Conservation (phyloP, 768 basidiomycete genomes). For the Panus rudis region DNA sequence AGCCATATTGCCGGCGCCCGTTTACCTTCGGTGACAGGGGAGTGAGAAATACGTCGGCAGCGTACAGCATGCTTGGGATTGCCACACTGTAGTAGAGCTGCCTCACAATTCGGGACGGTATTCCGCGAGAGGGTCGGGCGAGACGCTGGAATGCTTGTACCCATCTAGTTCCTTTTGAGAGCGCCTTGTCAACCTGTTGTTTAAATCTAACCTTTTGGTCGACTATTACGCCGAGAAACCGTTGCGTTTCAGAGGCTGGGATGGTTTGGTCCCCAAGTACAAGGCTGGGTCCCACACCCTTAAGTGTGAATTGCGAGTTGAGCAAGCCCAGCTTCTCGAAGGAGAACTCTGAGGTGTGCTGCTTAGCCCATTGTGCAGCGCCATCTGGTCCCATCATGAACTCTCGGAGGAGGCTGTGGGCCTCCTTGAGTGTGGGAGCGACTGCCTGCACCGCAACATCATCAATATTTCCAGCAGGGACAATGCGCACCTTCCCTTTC, state of each 20-base stretch:
- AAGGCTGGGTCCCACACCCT: slow-evolving; percentile 5
- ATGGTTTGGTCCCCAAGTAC: slow-evolving; percentile 13
- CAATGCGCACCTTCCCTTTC: slow-evolving; percentile 10
- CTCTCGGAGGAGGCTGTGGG: slow-evolving; percentile 1
- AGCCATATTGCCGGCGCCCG: background rate
- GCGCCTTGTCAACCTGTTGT: slow-evolving; percentile 10
- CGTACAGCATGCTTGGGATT: slow-evolving; percentile 27
- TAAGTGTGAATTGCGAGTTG: slow-evolving; percentile 1
- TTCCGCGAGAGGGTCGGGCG: slow-evolving; percentile 15
- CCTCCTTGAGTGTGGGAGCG: slow-evolving; percentile 5
- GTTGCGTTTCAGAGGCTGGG: slow-evolving; percentile 11
- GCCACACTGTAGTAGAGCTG: slow-evolving; percentile 20
- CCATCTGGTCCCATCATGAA: slow-evolving; percentile 15
- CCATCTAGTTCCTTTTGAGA: slow-evolving; percentile 19
- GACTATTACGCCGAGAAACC: slow-evolving; percentile 25
- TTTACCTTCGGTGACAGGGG: background rate
- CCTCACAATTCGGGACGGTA: slow-evolving; percentile 9
- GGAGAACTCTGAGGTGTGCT: slow-evolving; percentile 21
- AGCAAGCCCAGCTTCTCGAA: slow-evolving; percentile 14
- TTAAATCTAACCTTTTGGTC: slow-evolving; percentile 24
- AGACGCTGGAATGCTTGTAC: slow-evolving; percentile 16
- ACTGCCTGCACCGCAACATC: slow-evolving; percentile 7
- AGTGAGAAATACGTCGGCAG: slow-evolving; percentile 18
- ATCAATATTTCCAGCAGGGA: slow-evolving; percentile 12
- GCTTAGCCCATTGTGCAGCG: slow-evolving; percentile 18